A percentile compares a stretch with the other conserved stretches of the same genome.
phyloP scores from a whole-genome alignment of 176 grass and related monocot species.

The Thalia dealbata region DNA sequence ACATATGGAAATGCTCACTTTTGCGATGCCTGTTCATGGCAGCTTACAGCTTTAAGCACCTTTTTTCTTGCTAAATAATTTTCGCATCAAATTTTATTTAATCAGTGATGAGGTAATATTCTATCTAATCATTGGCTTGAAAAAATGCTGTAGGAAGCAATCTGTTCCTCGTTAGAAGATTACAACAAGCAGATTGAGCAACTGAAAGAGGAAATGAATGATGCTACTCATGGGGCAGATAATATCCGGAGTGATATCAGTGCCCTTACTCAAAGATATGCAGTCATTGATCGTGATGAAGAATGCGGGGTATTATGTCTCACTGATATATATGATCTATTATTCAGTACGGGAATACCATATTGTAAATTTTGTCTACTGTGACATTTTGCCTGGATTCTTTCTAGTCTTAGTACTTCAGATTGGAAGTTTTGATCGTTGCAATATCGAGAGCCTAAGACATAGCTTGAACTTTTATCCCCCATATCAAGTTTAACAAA shows the following conservation, averaged over 20 bases:
- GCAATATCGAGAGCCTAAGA: no score
- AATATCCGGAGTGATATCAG: conserved; percentile 95
- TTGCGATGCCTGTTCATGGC: neutral
- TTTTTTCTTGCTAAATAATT: neutral
- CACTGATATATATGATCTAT: neutral
- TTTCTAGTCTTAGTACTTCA: no score
- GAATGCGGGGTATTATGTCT: conserved; percentile 71
- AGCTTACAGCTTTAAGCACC: neutral
- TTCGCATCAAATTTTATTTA: neutral
- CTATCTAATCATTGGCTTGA: neutral
- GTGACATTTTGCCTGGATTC: no score
- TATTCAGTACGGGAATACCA: neutral
- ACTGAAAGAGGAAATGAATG: conserved; percentile 90
- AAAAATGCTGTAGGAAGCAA: conserved; percentile 55
- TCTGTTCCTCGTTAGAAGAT: conserved; percentile 92
- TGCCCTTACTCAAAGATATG: conserved; percentile 84
- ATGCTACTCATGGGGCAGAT: conserved; percentile 87
- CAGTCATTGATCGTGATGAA: conserved; percentile 77
- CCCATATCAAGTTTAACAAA: no score
- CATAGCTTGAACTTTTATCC: no score
- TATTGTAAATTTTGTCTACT: no score
- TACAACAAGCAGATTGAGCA: conserved; percentile 97
- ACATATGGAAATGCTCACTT: neutral
- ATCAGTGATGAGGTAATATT: neutral
- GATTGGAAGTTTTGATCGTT: no score